Percentiles rank a stretch among this genome's conserved stretches.
These are phyloP conservation scores for Verbena officinalis DNA, from an alignment of 257 asterid genomes.

Conservation along the genomic window DNA sequence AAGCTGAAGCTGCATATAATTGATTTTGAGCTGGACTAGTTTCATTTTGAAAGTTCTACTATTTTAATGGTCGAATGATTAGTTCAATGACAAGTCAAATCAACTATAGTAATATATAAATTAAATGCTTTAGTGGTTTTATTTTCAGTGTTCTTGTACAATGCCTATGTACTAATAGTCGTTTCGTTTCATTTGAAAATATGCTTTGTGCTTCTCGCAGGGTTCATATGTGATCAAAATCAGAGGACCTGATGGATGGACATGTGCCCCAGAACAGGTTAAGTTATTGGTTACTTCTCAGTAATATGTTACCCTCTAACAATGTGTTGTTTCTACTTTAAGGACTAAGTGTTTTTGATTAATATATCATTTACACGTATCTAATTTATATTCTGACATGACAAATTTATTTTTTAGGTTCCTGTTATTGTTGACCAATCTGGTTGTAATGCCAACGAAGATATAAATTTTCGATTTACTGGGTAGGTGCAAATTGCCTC, in stretches of 20 bases:
- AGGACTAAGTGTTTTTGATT: slow-evolving; percentile 8
- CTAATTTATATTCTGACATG: slow-evolving; percentile 32
- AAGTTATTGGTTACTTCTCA: slow-evolving; percentile 44
- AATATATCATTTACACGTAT: slow-evolving; percentile 15
- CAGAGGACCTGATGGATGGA: slow-evolving; percentile 97
- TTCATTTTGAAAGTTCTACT: no score
- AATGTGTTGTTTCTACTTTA: slow-evolving; percentile 16
- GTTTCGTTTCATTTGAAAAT: slow-evolving; percentile 20
- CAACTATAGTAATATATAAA: not conserved
- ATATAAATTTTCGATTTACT: slow-evolving; percentile 86
- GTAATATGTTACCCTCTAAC: slow-evolving; percentile 13
- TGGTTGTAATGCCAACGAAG: slow-evolving; percentile 94
- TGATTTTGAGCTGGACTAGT: slow-evolving; percentile 14
- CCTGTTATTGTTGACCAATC: slow-evolving; percentile 77
- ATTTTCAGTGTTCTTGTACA: not conserved
- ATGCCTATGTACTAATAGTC: not conserved
- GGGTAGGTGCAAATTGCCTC: slow-evolving; percentile 53
- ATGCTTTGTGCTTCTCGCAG: slow-evolving; percentile 45
- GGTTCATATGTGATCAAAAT: slow-evolving; percentile 90
- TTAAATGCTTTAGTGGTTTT: not conserved
- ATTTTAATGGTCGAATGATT: slow-evolving; percentile 7
- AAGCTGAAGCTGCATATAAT: not conserved
- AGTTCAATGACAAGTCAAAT: not conserved
- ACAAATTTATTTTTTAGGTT: slow-evolving; percentile 52
- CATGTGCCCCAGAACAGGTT: slow-evolving; percentile 93